These are phyloP conservation scores for Casuarina equisetifolia DNA, from an alignment of 306 rosid genomes.

Conservation along the genomic window DNA sequence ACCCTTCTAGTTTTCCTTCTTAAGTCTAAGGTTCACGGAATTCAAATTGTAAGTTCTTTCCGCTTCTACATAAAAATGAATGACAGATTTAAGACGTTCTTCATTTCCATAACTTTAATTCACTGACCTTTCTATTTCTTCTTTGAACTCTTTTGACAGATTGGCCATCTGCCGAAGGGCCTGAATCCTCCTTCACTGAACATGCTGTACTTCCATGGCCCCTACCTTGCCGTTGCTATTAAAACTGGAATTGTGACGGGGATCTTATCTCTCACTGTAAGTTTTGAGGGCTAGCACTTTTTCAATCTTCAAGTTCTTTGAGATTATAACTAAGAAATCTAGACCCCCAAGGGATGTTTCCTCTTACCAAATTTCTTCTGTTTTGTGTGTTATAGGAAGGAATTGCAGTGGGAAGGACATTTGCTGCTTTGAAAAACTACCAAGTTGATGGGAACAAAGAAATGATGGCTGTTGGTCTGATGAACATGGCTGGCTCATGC, in stretches of 20 bases:
- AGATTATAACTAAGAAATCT: neutral
- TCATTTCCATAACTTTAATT: neutral
- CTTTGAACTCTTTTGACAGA: conserved; percentile 37
- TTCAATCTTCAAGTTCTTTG: neutral
- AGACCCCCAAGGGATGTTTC: neutral
- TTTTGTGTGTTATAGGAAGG: conserved; percentile 67
- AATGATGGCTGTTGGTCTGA: conserved; percentile 97
- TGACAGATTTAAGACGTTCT: neutral
- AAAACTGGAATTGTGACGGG: conserved; percentile 94
- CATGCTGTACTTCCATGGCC: conserved; percentile 76
- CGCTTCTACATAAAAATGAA: neutral
- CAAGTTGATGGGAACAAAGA: conserved; percentile 99
- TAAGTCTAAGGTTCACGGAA: conserved; percentile 44
- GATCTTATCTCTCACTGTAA: conserved; percentile 90
- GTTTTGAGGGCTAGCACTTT: conserved; percentile 16
- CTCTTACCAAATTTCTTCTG: neutral
- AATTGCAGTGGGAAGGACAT: conserved; percentile 97
- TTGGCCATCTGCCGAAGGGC: conserved; percentile 92
- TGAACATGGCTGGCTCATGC: conserved; percentile 94
- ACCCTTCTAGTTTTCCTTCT: conserved; percentile 72
- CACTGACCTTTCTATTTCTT: neutral
- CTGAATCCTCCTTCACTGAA: conserved; percentile 85
- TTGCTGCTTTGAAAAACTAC: conserved; percentile 83
- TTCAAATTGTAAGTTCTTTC: conserved; percentile 58
- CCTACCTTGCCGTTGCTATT: conserved; percentile 67